These are phyloP conservation scores for Claviceps citrina DNA, from an alignment of 2,329 filamentous ascomycete genomes.

Conservation along the genomic window DNA sequence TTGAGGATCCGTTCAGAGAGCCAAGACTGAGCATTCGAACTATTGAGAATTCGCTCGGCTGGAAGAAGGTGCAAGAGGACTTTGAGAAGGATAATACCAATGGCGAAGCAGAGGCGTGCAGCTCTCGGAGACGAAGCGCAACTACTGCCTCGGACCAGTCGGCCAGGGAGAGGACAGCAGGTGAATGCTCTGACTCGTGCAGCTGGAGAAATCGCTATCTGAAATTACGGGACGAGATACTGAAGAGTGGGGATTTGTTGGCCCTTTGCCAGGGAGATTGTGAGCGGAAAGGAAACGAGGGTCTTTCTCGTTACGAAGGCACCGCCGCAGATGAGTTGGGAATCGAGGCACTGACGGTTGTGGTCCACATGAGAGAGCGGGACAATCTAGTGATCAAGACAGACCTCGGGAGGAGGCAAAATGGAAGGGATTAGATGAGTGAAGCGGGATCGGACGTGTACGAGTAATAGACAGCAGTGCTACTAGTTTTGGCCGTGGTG, in stretches of 20 bases:
- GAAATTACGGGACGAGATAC: conserved; percentile 25
- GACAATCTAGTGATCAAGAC: conserved; percentile 38
- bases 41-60: conserved; percentile 15
- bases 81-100: conserved; percentile 4
- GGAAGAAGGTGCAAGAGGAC: conserved; percentile 10
- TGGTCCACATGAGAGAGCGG: conserved; percentile 33
- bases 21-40: conserved; percentile 14
- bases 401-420: conserved; percentile 14
- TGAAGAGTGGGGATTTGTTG: conserved; percentile 25
- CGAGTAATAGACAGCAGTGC: too few species aligned
- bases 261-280: conserved; percentile 10
- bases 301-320: background rate
- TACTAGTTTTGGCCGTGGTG: too few species aligned
- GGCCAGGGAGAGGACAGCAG: background rate
- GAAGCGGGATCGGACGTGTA: background rate
- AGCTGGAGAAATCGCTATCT: conserved; percentile 28
- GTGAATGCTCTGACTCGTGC: conserved; percentile 20
- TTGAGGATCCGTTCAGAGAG: conserved; percentile 5
- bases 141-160: background rate
- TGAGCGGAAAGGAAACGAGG: conserved; percentile 6
- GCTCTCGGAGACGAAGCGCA: background rate
- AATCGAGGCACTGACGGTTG: conserved; percentile 34
- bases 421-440: background rate
- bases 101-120: background rate
- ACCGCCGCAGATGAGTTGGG: conserved; percentile 20